phyloP scores from a whole-genome alignment of 2,329 filamentous ascomycete genomes.

The Clonostachys solani region DNA sequence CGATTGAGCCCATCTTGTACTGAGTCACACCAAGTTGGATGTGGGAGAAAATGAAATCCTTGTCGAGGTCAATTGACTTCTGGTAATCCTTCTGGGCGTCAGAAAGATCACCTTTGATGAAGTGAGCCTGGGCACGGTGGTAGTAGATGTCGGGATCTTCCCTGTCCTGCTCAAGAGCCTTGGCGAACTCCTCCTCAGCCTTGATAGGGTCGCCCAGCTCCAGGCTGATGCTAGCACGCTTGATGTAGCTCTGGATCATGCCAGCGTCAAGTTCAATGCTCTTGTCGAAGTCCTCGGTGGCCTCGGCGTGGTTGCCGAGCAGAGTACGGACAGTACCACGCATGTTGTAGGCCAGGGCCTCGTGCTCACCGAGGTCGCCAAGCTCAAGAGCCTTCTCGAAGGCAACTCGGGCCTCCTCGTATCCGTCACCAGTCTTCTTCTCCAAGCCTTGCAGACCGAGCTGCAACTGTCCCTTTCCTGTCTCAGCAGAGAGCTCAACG shows the following conservation, averaged over 20 bases:
- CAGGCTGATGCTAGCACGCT: conserved; percentile 95
- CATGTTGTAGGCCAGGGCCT: conserved; percentile 94
- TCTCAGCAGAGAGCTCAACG: conserved; percentile 71
- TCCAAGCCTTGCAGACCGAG: conserved; percentile 76
- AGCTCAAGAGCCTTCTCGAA: conserved; percentile 88
- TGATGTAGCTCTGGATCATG: conserved; percentile 96
- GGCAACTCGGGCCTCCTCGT: conserved; percentile 79
- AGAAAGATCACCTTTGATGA: conserved; percentile 91
- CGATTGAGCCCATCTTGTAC: conserved; percentile 99
- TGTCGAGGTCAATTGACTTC: conserved; percentile 96
- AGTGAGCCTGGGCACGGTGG: conserved; percentile 96
- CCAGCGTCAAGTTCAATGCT: conserved; percentile 85
- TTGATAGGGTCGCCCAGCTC: conserved; percentile 87
- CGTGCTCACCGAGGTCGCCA: conserved; percentile 73
- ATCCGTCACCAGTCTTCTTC: conserved; percentile 85
- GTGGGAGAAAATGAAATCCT: conserved; percentile 97
- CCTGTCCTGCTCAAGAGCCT: conserved; percentile 78
- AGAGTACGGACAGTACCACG: conserved; percentile 94
- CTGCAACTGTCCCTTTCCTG: conserved; percentile 81
- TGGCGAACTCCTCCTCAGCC: conserved; percentile 82
- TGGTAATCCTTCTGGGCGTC: conserved; percentile 98
- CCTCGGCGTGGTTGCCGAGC: conserved; percentile 79
- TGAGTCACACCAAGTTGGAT: conserved; percentile 98
- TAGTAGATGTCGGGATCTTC: conserved; percentile 97
- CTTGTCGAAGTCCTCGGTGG: conserved; percentile 82